Evolutionary conservation across 2,329 filamentous ascomycete species (phyloP).

Genomic region (Neofusicoccum ribis): DNA sequence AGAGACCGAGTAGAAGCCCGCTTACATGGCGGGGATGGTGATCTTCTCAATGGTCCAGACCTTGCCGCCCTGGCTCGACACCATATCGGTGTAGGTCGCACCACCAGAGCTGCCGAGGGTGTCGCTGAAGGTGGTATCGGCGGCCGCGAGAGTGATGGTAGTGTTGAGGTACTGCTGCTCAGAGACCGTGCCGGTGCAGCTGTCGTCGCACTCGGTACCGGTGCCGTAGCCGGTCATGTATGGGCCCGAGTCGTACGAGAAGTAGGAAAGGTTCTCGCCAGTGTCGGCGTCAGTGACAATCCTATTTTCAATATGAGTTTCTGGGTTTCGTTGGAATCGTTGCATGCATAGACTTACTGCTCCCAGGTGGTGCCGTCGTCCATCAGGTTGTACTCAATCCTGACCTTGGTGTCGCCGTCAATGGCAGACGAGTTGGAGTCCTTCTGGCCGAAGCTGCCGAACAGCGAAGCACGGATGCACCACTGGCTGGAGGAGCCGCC

Average conservation of each 20-base stretch:
- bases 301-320: background rate
- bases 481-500: slow-evolving; percentile 42
- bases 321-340: too few relatives aligned
- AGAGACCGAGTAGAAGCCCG: too few relatives aligned
- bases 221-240: slow-evolving; percentile 44
- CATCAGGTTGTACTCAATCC: slow-evolving; percentile 31
- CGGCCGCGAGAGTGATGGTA: slow-evolving; percentile 38
- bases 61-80: background rate
- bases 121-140: slow-evolving; percentile 31
- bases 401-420: slow-evolving; percentile 34
- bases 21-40: background rate
- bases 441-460: slow-evolving; percentile 45
- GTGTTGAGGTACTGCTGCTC: slow-evolving; percentile 43
- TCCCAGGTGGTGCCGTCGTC: slow-evolving; percentile 32
- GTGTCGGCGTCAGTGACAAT: slow-evolving; percentile 40
- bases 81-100: slow-evolving; percentile 1
- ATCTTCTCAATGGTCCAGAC: slow-evolving; percentile 14
- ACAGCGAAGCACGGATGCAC: slow-evolving; percentile 44
- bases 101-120: slow-evolving; percentile 1
- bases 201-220: slow-evolving; percentile 43
- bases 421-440: slow-evolving; percentile 29
- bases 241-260: slow-evolving; percentile 34
- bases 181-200: slow-evolving; percentile 40
- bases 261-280: slow-evolving; percentile 38
- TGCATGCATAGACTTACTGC: slow-evolving; percentile 26